Evolutionary conservation across 2,329 filamentous ascomycete species (phyloP), one percentile per base, ranked within the genome.

Genomic region (Claviceps sorghi): DNA sequence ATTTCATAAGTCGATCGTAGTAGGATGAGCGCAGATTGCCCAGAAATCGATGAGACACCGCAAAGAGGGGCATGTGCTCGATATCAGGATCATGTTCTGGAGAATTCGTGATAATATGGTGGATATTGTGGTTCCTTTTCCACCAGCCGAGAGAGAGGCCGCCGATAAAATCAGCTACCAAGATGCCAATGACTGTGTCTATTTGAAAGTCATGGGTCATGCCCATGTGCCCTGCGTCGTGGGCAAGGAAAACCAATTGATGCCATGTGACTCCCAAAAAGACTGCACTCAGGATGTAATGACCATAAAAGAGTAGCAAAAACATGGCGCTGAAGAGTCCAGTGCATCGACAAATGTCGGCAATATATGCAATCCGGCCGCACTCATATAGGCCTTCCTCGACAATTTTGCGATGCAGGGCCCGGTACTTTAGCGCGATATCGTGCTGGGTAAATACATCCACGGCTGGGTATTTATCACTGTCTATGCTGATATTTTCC

Each of bases 1-100:
- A 94, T 53, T 77, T 65, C 82, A 95, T 88, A 52, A 88, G 69
- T 49, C 80, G 82, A 51, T 90, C 83, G 67, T 96, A 94, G 69
- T 89, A 95, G 4, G 86, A 86, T 19, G 86, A 93, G 36, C 79
- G 76, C 48, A 95, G 72, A 53, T 73, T 84, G 41, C 75, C 74
- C 51, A 95, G 78, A 61, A 93, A 84, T 26, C 88, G 81, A 60
- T 94, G 88, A 2, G 86, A 89, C 32, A 93, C 80, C 54, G 88
- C 88, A 65, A 96, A 88, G 65, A 95, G 84, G 3, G 90, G 90
- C 67, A 95, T 79, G 65, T 95, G 85, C 65, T 91, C 82, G 60
- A 96, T 97, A 65, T 97, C 91, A 0, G 93, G 91, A 64, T 97
- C 91, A 64, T 97, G 91, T 67, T 96, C 93, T 15, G 90, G 87